Base-by-base conservation (phyloP, 225 moss, liverwort and hornwort genomes). In the Antitrichia curtipendula region DNA sequence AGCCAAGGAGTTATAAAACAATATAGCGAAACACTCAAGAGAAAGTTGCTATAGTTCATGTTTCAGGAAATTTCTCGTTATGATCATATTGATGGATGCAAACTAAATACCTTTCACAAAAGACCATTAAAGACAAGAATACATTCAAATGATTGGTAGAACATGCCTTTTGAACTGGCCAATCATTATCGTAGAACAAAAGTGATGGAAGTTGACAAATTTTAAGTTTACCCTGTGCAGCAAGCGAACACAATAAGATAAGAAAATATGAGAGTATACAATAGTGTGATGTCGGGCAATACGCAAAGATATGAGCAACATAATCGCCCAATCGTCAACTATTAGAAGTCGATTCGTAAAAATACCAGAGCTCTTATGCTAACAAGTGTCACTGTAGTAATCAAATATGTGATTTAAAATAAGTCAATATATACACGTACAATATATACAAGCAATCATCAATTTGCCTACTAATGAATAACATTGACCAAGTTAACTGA, bases 181-280 rank as follows among this genome's bases (percentile, higher is more conserved):
- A 99, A 89, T 99, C 99, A 85, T 96, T 99, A 90, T 99, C 99
- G 90, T 94, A 99, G 87, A 94, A 96, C 83, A 99, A 91, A 88
- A 98, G 92, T 57, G 95, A 84, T 36, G 97, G 96, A 81, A 99
- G 90, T 90, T 97, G 99, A 89, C 97, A 99, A 29, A 99, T 96
- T 92, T 99, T 99, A 22, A 99, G 91, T 75, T 89, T 89, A 73
- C 96, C 99, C 92, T 96, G 90, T 75, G 43, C 77, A 88, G 71
- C 59, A 89, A 72, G 85, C 40, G 11, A 79, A 77, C 78, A 66
- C 54, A n/a, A 45, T 43, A 53, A 78, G 59, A 54, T 89, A 63
- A 85, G 68, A 65, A 65, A 85, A 25, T 29, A 69, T 75, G 82
- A 69, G 76, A 73, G 53, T 41, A 50, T 41, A 80, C 25, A 80